Evolutionary conservation across 2,329 filamentous ascomycete genomes (phyloP).

Genomic region (Lecanoromycetidae sp.): DNA sequence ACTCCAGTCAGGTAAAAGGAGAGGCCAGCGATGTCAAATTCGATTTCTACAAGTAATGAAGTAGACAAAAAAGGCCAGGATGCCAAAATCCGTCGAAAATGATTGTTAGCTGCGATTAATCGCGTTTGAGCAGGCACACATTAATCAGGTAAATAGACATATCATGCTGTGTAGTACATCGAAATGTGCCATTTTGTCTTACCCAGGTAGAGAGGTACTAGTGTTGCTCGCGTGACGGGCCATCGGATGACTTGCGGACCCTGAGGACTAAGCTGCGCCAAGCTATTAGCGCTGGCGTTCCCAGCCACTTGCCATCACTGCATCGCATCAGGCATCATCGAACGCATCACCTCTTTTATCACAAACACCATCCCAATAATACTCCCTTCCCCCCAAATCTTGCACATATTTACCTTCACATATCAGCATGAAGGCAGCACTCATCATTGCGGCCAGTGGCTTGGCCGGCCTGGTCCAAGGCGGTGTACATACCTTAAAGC

Average conservation of each 20-base stretch:
- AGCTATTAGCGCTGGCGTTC: background rate
- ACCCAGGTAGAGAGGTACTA: background rate
- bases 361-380: too few relatives aligned
- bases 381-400: too few relatives aligned
- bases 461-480: constrained; percentile 74
- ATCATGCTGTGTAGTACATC: background rate
- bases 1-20: constrained; percentile 91
- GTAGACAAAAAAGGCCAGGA: too few relatives aligned
- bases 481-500: constrained; percentile 88
- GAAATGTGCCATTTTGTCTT: background rate
- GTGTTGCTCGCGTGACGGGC: background rate
- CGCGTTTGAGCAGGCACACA: too few relatives aligned
- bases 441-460: constrained; percentile 65
- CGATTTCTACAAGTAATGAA: constrained; percentile 91
- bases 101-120: too few relatives aligned
- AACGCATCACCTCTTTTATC: background rate
- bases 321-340: background rate
- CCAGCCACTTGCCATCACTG: background rate
- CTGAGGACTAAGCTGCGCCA: background rate
- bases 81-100: too few relatives aligned
- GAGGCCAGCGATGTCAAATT: constrained; percentile 60
- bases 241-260: background rate
- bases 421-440: constrained; percentile 65
- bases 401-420: too few relatives aligned
- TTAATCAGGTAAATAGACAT: too few relatives aligned